A percentile compares a stretch with the other conserved stretches of the same genome.
phyloP scores from a whole-genome alignment of 2,329 filamentous ascomycete species.

The Chaetoscypha palmicola region DNA sequence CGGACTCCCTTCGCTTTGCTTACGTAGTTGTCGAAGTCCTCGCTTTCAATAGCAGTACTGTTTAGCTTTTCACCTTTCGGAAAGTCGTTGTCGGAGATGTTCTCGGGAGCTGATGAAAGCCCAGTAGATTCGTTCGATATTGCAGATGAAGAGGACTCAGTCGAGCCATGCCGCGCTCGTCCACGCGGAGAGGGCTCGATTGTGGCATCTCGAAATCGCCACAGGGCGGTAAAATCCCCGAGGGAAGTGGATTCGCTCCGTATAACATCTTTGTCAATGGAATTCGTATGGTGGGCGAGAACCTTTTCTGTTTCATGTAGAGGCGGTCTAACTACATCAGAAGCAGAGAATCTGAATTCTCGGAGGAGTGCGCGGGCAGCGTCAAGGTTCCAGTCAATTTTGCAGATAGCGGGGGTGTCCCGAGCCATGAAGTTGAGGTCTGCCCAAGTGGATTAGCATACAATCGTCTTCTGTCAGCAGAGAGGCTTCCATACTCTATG shows the following conservation, averaged over 20 bases:
- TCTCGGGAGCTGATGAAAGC: slow-evolving; percentile 13
- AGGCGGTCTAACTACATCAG: background rate
- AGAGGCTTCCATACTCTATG: background rate
- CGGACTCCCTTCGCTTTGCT: slow-evolving; percentile 16
- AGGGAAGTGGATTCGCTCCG: slow-evolving; percentile 8
- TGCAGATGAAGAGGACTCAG: slow-evolving; percentile 4
- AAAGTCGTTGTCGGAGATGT: background rate
- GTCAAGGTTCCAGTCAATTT: background rate
- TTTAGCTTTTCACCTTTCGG: background rate
- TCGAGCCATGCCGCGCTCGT: slow-evolving; percentile 7
- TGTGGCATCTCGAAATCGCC: slow-evolving; percentile 15
- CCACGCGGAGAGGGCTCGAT: slow-evolving; percentile 1
- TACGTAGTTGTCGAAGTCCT: slow-evolving; percentile 7
- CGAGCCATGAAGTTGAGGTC: background rate
- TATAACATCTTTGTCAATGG: slow-evolving; percentile 13
- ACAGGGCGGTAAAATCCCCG: slow-evolving; percentile 22
- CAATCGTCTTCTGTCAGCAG: too few relatives aligned
- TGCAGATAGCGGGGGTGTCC: background rate
- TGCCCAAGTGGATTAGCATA: background rate
- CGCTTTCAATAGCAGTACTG: background rate
- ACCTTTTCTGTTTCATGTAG: background rate
- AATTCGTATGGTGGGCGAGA: slow-evolving; percentile 2
- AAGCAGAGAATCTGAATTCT: background rate
- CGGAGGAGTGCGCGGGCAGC: background rate
- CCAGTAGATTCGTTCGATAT: slow-evolving; percentile 7